Evolutionary conservation across 2,329 filamentous ascomycete genomes (phyloP), one percentile per base, ranked within the genome.

Genomic region (Pseudogymnoascus sp.): DNA sequence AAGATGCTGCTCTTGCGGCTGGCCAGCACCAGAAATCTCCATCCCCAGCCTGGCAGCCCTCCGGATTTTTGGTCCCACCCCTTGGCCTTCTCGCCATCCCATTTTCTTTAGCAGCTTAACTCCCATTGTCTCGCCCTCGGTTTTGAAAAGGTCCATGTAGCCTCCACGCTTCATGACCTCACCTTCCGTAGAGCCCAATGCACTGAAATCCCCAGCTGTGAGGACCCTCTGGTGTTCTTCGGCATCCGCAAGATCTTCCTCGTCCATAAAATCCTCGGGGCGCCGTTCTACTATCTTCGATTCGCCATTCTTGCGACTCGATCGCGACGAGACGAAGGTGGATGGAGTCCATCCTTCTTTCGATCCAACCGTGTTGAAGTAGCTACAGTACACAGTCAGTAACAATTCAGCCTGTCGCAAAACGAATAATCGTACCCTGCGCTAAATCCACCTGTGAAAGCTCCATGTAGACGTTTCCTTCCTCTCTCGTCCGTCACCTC

Each of bases 321-420:
- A 78, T 23, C 94, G 89, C 60, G 92, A 97, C 6, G 93, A 97
- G 8, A 96, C 87, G 74, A 97, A 99, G 0, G 90, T 89, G 21
- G 91, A 87, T 1, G 94, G 94, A 0, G 91, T 88, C 93, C 93
- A 99, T 78, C 94, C 94, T 80, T 99, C 93, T 75, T 97, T 97
- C 63, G 93, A 97, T 61, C 94, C 94, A 68, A 97, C 94, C 4
- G 92, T 96, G 74, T 99, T 99, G 78, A 94, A 97, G 77, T 97
- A 97, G 68, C 91, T 93, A 74, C 66, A 33, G 8, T 12, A 55
- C 1, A 55, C 29, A 35, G 49, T 55, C 29, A 55, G 49, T 55
- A 71, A 64, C 62, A 65, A 65, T 68, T 43, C 67, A 72, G 76
- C 72, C 74, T 70, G 69, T 2, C n/a, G n/a, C 5, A 2, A 55